Evolutionary conservation across 768 basidiomycete species (phyloP).

Genomic region (Mycena chlorophos): DNA sequence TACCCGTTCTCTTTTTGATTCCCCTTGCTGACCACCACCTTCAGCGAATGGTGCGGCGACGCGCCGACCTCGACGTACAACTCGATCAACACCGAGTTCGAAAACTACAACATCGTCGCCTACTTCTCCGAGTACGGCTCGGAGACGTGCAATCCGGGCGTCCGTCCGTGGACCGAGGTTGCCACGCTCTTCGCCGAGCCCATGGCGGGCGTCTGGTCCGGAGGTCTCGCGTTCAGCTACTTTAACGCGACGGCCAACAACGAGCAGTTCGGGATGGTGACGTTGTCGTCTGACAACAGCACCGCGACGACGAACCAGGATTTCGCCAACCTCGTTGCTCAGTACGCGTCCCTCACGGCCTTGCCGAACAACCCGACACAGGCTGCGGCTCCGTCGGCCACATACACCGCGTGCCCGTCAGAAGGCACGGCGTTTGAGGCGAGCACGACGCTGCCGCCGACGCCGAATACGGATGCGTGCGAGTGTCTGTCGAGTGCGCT

Average conservation of each 20-base stretch:
- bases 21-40: not conserved
- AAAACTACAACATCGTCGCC: conserved; percentile 8
- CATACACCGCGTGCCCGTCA: conserved; percentile 69
- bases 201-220: conserved; percentile 83
- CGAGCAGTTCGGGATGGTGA: conserved; percentile 86
- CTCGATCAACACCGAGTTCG: not conserved
- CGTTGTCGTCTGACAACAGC: conserved; percentile 60
- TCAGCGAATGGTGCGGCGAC: conserved; percentile 11
- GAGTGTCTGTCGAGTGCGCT: conserved; percentile 67
- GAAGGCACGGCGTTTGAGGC: conserved; percentile 62
- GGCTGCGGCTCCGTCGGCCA: conserved; percentile 41
- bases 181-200: conserved; percentile 67
- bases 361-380: conserved; percentile 58
- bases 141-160: conserved; percentile 29
- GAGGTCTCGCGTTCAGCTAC: conserved; percentile 87
- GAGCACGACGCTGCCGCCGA: conserved; percentile 72
- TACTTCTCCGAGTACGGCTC: conserved; percentile 17
- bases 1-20: not conserved
- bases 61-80: conserved; percentile 2
- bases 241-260: conserved; percentile 76
- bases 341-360: conserved; percentile 58
- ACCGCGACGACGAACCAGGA: conserved; percentile 71
- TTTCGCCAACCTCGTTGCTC: conserved; percentile 61
- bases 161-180: conserved; percentile 82
- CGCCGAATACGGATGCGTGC: conserved; percentile 82